phyloP scores from a whole-genome alignment of 2,329 filamentous ascomycete genomes.

The Fusarium ramigenum region DNA sequence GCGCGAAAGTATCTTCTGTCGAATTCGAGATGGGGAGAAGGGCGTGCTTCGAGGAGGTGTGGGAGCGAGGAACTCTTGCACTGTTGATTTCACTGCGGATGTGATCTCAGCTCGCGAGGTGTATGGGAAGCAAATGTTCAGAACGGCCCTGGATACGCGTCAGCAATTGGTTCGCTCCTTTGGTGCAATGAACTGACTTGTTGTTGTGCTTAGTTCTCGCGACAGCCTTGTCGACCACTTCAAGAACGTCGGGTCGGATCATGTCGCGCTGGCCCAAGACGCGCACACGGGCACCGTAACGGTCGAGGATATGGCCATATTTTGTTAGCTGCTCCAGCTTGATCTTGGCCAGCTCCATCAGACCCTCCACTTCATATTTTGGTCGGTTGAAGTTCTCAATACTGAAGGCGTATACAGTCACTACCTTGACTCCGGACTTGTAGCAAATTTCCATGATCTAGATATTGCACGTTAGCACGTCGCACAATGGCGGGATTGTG shows the following conservation, averaged over 20 bases:
- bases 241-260: conserved; percentile 86
- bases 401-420: conserved; percentile 98
- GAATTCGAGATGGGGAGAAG: conserved; percentile 89
- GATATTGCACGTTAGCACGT: conserved; percentile 5
- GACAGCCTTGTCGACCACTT: conserved; percentile 86
- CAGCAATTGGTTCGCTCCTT: neutral
- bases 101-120: conserved; percentile 97
- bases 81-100: conserved; percentile 85
- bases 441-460: conserved; percentile 97
- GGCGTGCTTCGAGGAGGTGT: conserved; percentile 71
- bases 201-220: conserved; percentile 89
- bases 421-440: conserved; percentile 94
- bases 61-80: conserved; percentile 84
- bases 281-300: conserved; percentile 88
- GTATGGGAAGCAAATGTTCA: conserved; percentile 98
- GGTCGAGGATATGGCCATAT: conserved; percentile 91
- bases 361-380: conserved; percentile 92
- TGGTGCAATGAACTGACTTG: conserved; percentile 60
- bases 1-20: conserved; percentile 81
- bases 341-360: conserved; percentile 98
- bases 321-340: conserved; percentile 92
- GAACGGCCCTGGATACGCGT: conserved; percentile 55
- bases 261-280: conserved; percentile 86
- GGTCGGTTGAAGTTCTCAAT: conserved; percentile 99
- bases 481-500: conserved; percentile 43